These are phyloP conservation scores for Gonapodya prolifera DNA, from an alignment of 192 early-diverging fungal genomes.

Conservation along the genomic window DNA sequence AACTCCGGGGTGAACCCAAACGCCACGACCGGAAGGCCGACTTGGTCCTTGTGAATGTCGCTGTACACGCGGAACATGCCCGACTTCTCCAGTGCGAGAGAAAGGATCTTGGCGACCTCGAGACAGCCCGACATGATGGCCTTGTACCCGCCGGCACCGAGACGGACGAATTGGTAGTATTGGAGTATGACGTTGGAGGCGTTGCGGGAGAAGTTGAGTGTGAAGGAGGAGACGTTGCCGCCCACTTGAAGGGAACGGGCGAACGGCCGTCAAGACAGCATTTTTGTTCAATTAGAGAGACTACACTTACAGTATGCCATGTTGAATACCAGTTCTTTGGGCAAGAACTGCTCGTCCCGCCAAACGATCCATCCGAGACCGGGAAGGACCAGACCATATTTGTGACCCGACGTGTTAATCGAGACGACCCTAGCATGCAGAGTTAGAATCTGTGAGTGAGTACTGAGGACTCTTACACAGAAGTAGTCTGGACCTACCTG, in stretches of 20 bases:
- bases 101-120: slow-evolving; percentile 40
- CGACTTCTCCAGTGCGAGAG: slow-evolving; percentile 32
- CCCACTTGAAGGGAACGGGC: slow-evolving; percentile 31
- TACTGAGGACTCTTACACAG: too few relatives aligned
- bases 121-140: slow-evolving; percentile 50
- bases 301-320: not conserved
- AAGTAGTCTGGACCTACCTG: not conserved
- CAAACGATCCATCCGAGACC: slow-evolving; percentile 78
- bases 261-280: not conserved
- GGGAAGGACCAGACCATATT: slow-evolving; percentile 72
- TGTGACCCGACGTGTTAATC: slow-evolving; percentile 77
- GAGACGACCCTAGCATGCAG: slow-evolving; percentile 55
- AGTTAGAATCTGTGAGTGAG: too few relatives aligned
- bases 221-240: slow-evolving; percentile 51
- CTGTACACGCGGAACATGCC: slow-evolving; percentile 50
- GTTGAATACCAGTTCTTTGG: slow-evolving; percentile 58
- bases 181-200: slow-evolving; percentile 65
- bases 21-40: slow-evolving; percentile 45
- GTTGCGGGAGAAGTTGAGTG: slow-evolving; percentile 64
- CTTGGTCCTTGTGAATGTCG: slow-evolving; percentile 44
- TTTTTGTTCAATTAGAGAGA: not conserved
- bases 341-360: slow-evolving; percentile 50
- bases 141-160: slow-evolving; percentile 50
- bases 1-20: slow-evolving; percentile 39
- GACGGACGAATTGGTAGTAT: slow-evolving; percentile 68